These are phyloP conservation scores for Daldinia bambusicola DNA, from an alignment of 495 filamentous ascomycete species.

Conservation along the genomic window DNA sequence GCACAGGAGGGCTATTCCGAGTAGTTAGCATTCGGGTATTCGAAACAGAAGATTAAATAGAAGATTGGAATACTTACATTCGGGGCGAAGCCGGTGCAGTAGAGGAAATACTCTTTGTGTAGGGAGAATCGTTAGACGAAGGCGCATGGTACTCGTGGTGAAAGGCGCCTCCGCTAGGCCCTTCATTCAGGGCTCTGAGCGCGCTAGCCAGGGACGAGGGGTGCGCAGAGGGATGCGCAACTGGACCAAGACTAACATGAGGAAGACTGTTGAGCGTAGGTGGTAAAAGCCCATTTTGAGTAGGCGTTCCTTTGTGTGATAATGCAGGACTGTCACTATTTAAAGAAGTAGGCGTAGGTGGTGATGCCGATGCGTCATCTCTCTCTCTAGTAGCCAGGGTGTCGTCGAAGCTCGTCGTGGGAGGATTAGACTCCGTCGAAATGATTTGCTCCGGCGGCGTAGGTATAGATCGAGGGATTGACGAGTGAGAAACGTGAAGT, in stretches of 20 bases:
- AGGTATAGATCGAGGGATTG: conserved; percentile 43
- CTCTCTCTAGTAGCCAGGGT: conserved; percentile 21
- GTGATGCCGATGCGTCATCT: conserved; percentile 40
- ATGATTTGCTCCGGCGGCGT: conserved; percentile 27
- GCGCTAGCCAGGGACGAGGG: conserved; percentile 51
- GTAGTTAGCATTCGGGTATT: conserved; percentile 17
- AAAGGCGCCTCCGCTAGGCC: conserved; percentile 31
- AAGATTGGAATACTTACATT: conserved; percentile 54
- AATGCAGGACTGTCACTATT: conserved; percentile 33
- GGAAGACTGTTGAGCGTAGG: conserved; percentile 41
- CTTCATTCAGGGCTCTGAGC: conserved; percentile 51
- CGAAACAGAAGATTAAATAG: too few relatives aligned
- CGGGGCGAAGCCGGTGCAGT: conserved; percentile 65
- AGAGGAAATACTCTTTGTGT: conserved; percentile 61
- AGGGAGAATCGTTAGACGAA: conserved; percentile 54
- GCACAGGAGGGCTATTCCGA: conserved; percentile 59
- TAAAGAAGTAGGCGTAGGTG: conserved; percentile 42
- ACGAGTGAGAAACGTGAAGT: conserved; percentile 48
- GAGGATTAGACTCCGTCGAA: conserved; percentile 35
- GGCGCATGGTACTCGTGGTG: conserved; percentile 44
- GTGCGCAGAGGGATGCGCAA: conserved; percentile 45
- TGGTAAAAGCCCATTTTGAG: conserved; percentile 31
- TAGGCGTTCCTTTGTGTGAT: conserved; percentile 31
- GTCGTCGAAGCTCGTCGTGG: conserved; percentile 32
- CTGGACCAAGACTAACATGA: conserved; percentile 45